These are phyloP conservation scores for Hyaloperonospora arabidopsidis DNA, from an alignment of 352 stramenopile species.

Conservation along the genomic window DNA sequence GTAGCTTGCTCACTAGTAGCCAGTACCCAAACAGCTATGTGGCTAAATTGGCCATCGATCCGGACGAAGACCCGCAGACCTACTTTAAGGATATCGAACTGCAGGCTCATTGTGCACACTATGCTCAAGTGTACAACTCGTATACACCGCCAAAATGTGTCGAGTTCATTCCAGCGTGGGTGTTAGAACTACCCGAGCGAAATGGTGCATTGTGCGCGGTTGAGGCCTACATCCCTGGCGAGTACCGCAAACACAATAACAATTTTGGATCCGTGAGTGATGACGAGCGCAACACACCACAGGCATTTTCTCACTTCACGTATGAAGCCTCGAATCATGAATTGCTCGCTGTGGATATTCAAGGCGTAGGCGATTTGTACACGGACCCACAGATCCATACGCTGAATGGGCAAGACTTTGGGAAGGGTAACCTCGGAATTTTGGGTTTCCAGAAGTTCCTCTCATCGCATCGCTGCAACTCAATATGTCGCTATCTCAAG, in stretches of 20 bases:
- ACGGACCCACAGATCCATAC: slow-evolving; percentile 92
- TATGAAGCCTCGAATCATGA: slow-evolving; percentile 90
- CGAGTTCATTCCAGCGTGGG: slow-evolving; percentile 77
- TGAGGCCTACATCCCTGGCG: slow-evolving; percentile 71
- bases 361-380: slow-evolving; percentile 92
- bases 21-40: slow-evolving; percentile 55
- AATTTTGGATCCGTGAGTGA: slow-evolving; percentile 83
- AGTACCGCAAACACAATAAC: slow-evolving; percentile 87
- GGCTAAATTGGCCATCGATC: slow-evolving; percentile 82
- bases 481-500: slow-evolving; percentile 83
- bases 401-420: slow-evolving; percentile 81
- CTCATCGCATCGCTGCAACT: slow-evolving; percentile 83
- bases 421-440: slow-evolving; percentile 80
- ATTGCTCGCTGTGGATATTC: slow-evolving; percentile 91
- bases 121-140: slow-evolving; percentile 81
- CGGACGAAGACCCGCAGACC: slow-evolving; percentile 79
- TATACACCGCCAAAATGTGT: slow-evolving; percentile 76
- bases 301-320: slow-evolving; percentile 91
- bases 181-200: slow-evolving; percentile 69
- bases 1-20: slow-evolving; percentile 20
- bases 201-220: slow-evolving; percentile 67
- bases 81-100: slow-evolving; percentile 87
- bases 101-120: slow-evolving; percentile 79
- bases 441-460: slow-evolving; percentile 84
- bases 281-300: slow-evolving; percentile 76